Evolutionary conservation across 2,329 filamentous ascomycete species (phyloP).

Genomic region (Neonectria punicea): DNA sequence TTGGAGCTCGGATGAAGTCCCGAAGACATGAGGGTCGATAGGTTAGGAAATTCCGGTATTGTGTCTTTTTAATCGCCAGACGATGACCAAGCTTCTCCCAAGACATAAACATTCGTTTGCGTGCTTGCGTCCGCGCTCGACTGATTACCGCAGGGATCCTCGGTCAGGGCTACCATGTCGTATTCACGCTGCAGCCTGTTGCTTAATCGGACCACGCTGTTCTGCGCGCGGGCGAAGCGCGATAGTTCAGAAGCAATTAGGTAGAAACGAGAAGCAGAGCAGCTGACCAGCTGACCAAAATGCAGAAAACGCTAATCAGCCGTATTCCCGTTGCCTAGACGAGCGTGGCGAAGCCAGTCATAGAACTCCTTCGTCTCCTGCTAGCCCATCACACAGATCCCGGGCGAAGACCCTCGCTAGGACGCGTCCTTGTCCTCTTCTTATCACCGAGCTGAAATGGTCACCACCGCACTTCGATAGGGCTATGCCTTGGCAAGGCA

Average conservation of each 20-base stretch:
- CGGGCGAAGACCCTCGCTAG: background rate
- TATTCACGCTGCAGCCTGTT: too few species aligned
- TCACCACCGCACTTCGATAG: background rate
- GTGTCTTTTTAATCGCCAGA: background rate
- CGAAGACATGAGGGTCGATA: conserved; percentile 9
- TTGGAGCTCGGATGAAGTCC: background rate
- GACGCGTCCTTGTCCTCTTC: too few species aligned
- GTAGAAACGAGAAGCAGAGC: background rate
- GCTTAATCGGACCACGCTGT: too few species aligned
- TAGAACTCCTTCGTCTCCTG: background rate
- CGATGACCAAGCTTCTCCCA: conserved; percentile 28
- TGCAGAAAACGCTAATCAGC: too few species aligned
- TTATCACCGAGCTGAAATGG: background rate
- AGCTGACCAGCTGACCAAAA: background rate
- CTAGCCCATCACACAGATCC: background rate
- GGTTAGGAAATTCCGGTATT: background rate
- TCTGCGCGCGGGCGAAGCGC: too few species aligned
- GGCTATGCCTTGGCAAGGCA: background rate
- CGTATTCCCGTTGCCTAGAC: too few species aligned
- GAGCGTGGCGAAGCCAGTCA: background rate
- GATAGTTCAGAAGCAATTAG: background rate
- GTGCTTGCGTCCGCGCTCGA: background rate
- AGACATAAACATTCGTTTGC: background rate
- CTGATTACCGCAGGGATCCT: too few species aligned
- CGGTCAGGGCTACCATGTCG: too few species aligned